Evolutionary conservation across 139 green algal genomes (phyloP).

Genomic region (Gonium pectorale): DNA sequence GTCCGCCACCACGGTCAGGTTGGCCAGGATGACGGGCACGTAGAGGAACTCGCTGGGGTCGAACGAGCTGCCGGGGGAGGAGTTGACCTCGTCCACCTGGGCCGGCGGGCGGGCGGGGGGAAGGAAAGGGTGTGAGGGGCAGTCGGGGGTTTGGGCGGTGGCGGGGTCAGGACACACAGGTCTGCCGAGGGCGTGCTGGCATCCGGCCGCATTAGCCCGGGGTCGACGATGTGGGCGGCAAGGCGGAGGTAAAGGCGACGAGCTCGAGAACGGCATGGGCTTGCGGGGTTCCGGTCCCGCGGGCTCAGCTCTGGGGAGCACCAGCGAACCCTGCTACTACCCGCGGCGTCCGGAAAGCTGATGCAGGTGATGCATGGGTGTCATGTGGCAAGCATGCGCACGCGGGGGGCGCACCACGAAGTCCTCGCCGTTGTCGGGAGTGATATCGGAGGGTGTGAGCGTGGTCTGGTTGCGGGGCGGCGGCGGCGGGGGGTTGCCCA

Average conservation of each 20-base stretch:
- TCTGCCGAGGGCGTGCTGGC: too few species aligned
- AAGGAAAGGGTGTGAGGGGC: neutral
- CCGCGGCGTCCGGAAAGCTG: too few species aligned
- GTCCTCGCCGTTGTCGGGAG: neutral
- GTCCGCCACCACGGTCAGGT: constrained; percentile 39
- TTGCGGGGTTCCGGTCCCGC: too few species aligned
- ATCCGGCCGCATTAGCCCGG: too few species aligned
- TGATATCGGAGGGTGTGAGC: neutral
- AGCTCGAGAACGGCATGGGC: too few species aligned
- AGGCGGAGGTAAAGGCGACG: neutral
- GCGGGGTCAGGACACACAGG: too few species aligned
- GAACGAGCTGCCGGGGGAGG: neutral
- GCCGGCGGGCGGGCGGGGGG: neutral
- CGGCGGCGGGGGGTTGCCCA: constrained; percentile 19
- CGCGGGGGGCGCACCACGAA: too few species aligned
- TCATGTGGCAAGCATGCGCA: too few species aligned
- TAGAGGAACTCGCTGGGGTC: constrained; percentile 4
- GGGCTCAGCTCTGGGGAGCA: too few species aligned
- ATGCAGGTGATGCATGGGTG: too few species aligned
- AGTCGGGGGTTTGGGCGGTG: too few species aligned
- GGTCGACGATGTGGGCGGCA: neutral
- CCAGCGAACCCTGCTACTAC: too few species aligned
- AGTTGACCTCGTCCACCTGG: neutral
- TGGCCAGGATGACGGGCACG: constrained; percentile 22
- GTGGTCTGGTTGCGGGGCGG: neutral